Evolutionary conservation across 2,329 filamentous ascomycete species (phyloP).

Genomic region (Xylaria sp.): DNA sequence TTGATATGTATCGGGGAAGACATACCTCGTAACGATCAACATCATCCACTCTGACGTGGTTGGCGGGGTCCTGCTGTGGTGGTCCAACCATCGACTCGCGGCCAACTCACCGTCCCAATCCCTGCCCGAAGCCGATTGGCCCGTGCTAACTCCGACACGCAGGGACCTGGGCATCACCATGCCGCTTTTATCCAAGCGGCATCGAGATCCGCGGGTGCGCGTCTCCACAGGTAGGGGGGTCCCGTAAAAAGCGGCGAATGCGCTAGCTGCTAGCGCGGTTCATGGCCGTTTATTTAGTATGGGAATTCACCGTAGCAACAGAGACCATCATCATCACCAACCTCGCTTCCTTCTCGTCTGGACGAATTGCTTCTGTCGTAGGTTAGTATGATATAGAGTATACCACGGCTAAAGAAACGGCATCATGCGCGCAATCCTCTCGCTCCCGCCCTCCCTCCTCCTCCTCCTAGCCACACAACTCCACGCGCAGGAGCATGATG

Average conservation of each 20-base stretch:
- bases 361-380: too few relatives aligned
- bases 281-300: too few relatives aligned
- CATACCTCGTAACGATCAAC: too few relatives aligned
- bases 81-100: constrained; percentile 1
- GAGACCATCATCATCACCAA: background rate
- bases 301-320: background rate
- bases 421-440: constrained; percentile 17
- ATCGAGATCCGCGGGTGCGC: too few relatives aligned
- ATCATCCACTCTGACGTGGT: constrained; percentile 6
- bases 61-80: constrained; percentile 1
- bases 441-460: constrained; percentile 29
- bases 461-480: constrained; percentile 40
- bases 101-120: background rate
- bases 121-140: background rate
- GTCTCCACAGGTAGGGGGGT: too few relatives aligned
- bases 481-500: constrained; percentile 24
- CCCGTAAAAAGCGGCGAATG: background rate
- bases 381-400: too few relatives aligned
- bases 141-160: background rate
- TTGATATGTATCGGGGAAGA: too few relatives aligned
- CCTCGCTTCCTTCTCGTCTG: background rate
- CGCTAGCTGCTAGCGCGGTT: background rate
- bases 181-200: background rate
- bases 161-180: background rate
- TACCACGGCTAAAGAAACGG: too few relatives aligned